phyloP scores from a whole-genome alignment of 305 asterid genomes.

The Fraxinus xanthoxyloides region DNA sequence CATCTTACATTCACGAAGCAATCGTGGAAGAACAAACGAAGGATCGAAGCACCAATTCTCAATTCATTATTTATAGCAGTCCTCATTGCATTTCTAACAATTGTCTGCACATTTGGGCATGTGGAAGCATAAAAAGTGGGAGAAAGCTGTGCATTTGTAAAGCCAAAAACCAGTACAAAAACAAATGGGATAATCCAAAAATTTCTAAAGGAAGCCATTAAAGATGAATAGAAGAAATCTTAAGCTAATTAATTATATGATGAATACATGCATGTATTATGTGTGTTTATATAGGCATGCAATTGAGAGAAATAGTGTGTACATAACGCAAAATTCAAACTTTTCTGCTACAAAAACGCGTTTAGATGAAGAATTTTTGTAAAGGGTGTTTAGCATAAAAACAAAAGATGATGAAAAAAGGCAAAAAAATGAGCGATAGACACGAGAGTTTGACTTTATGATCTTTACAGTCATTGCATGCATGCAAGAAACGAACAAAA shows the following conservation, averaged over 20 bases:
- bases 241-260: not conserved
- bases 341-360: conserved; percentile 29
- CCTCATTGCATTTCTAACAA: conserved; percentile 31
- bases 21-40: conserved; percentile 70
- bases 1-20: conserved; percentile 57
- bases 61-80: conserved; percentile 39
- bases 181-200: not conserved
- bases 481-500: conserved; percentile 10
- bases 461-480: not conserved
- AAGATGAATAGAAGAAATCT: not conserved
- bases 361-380: conserved; percentile 1
- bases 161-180: conserved; percentile 6
- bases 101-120: conserved; percentile 37
- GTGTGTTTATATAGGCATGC: conserved; percentile 19
- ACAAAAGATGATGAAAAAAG: not conserved
- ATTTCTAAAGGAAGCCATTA: conserved; percentile 24
- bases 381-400: not conserved
- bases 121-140: conserved; percentile 34
- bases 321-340: conserved; percentile 14
- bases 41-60: conserved; percentile 52
- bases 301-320: not conserved
- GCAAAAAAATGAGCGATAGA: not conserved
- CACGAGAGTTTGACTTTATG: conserved; percentile 11
- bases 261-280: conserved; percentile 15
- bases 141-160: conserved; percentile 38